phyloP scores from a whole-genome alignment of 2,329 filamentous ascomycete genomes.

The Diplodia scrobiculata region DNA sequence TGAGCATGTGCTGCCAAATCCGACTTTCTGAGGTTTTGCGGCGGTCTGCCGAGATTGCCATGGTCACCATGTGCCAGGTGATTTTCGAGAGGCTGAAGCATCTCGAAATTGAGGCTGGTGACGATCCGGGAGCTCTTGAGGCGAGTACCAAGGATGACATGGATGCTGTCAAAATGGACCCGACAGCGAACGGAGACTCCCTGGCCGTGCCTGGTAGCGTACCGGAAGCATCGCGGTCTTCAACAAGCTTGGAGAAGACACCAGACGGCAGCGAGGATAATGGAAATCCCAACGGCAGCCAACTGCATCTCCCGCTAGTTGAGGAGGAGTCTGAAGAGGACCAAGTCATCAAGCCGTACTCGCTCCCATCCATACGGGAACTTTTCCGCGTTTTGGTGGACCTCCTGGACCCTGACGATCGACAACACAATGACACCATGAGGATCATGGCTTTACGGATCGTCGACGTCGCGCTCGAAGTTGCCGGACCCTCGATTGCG shows the following conservation, averaged over 20 bases:
- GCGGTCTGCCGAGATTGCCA: conserved; percentile 89
- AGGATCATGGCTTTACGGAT: conserved; percentile 96
- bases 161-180: conserved; percentile 81
- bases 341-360: conserved; percentile 78
- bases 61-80: conserved; percentile 99
- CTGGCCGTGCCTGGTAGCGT: conserved; percentile 44
- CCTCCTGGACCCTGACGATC: conserved; percentile 88
- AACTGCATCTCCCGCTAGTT: conserved; percentile 49
- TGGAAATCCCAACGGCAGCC: conserved; percentile 47
- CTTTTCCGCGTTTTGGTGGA: conserved; percentile 92
- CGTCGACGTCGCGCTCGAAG: conserved; percentile 94
- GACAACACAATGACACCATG: conserved; percentile 90
- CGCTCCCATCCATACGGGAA: conserved; percentile 89
- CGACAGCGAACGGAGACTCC: conserved; percentile 66
- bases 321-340: conserved; percentile 47
- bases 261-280: conserved; percentile 44
- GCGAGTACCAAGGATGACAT: conserved; percentile 68
- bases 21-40: conserved; percentile 87
- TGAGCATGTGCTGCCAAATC: conserved; percentile 95
- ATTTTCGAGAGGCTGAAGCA: conserved; percentile 93
- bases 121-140: conserved; percentile 67
- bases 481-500: conserved; percentile 91
- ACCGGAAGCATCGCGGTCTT: conserved; percentile 42
- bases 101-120: conserved; percentile 73
- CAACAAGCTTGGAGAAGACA: conserved; percentile 39